A percentile compares a stretch with the other conserved stretches of the same genome.
Conservation (phyloP, 2,329 filamentous ascomycete genomes). For the Colletotrichum euphorbiae region DNA sequence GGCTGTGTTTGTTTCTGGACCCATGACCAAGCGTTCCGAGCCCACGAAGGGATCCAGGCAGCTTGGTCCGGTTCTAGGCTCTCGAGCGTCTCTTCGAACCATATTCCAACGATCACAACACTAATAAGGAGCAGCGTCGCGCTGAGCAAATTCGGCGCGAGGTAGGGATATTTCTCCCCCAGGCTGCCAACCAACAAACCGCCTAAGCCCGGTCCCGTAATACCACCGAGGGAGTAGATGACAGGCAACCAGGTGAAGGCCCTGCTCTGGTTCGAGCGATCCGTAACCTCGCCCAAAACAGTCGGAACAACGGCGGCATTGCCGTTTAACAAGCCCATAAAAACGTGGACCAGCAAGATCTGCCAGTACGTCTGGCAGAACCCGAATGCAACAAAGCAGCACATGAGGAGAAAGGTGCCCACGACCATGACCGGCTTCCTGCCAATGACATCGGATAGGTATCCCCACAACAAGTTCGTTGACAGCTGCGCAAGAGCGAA, state of each 20-base stretch:
- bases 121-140: slow-evolving; percentile 79
- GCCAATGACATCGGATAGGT: slow-evolving; percentile 81
- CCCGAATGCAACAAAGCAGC: slow-evolving; percentile 87
- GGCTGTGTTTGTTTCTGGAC: slow-evolving; percentile 41
- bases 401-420: slow-evolving; percentile 84
- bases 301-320: slow-evolving; percentile 96
- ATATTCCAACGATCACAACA: slow-evolving; percentile 79
- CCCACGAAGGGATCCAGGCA: slow-evolving; percentile 50
- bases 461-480: slow-evolving; percentile 94
- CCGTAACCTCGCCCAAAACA: slow-evolving; percentile 93
- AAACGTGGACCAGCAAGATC: slow-evolving; percentile 83
- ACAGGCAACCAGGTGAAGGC: slow-evolving; percentile 96
- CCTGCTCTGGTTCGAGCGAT: slow-evolving; percentile 91
- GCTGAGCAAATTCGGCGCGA: slow-evolving; percentile 84
- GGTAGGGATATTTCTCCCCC: slow-evolving; percentile 78
- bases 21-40: slow-evolving; percentile 48
- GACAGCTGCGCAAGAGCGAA: slow-evolving; percentile 94
- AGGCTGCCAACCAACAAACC: slow-evolving; percentile 80
- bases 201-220: slow-evolving; percentile 92
- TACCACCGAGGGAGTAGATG: slow-evolving; percentile 94
- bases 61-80: slow-evolving; percentile 47
- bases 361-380: slow-evolving; percentile 88
- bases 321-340: slow-evolving; percentile 94
- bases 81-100: slow-evolving; percentile 90
- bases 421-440: slow-evolving; percentile 85